Percentiles rank a stretch among this genome's conserved stretches.
Conservation (phyloP, 2,329 filamentous ascomycete genomes). For the Monosporascus sp. region DNA sequence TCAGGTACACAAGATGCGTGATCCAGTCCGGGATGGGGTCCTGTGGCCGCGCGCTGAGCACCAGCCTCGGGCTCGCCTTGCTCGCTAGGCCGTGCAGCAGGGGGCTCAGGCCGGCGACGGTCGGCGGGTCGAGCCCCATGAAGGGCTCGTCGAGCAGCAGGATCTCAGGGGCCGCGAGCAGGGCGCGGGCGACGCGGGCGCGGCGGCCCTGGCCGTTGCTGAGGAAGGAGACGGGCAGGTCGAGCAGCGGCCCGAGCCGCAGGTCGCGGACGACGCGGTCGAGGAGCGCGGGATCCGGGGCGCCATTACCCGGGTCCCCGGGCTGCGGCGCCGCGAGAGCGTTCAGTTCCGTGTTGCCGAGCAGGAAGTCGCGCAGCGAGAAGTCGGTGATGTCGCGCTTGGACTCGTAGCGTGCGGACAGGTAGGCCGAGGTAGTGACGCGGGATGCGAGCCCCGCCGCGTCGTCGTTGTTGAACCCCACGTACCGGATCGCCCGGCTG, state of each 20-base stretch:
- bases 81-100: slow-evolving; percentile 65
- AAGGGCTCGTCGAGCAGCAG: slow-evolving; percentile 90
- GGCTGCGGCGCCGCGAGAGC: slow-evolving; percentile 49
- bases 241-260: slow-evolving; percentile 60
- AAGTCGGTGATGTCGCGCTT: slow-evolving; percentile 83
- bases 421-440: slow-evolving; percentile 68
- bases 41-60: slow-evolving; percentile 77
- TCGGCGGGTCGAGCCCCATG: slow-evolving; percentile 89
- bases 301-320: slow-evolving; percentile 43
- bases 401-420: slow-evolving; percentile 88
- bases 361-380: slow-evolving; percentile 73
- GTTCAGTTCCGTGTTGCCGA: slow-evolving; percentile 79
- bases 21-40: slow-evolving; percentile 88
- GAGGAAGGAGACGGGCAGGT: slow-evolving; percentile 81
- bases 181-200: slow-evolving; percentile 79
- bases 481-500: slow-evolving; percentile 72
- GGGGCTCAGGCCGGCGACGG: slow-evolving; percentile 64
- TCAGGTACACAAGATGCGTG: slow-evolving; percentile 72
- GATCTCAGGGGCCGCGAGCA: slow-evolving; percentile 74
- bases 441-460: slow-evolving; percentile 40
- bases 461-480: slow-evolving; percentile 77
- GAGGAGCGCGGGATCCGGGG: slow-evolving; percentile 47
- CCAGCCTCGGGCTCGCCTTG: slow-evolving; percentile 61
- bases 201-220: slow-evolving; percentile 91
- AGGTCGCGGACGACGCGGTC: slow-evolving; percentile 64